Evolutionary conservation across 1,284 basidiomycete species (phyloP).

Genomic region (Heterobasidion parviporum): DNA sequence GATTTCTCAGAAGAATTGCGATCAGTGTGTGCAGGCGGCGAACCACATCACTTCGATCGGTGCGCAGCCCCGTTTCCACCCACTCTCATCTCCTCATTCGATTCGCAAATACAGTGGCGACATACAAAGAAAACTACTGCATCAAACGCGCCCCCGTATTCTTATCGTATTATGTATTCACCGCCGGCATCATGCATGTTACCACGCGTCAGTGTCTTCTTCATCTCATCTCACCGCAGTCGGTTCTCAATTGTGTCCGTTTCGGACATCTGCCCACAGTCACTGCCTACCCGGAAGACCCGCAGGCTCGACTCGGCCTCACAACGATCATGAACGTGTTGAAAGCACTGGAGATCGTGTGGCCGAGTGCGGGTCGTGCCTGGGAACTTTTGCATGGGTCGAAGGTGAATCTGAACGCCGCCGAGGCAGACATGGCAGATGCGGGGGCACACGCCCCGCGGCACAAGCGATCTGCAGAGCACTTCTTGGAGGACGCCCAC

Average conservation of each 20-base stretch:
- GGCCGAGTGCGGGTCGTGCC: constrained; percentile 72
- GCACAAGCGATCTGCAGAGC: constrained; percentile 25
- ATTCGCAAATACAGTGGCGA: constrained; percentile 23
- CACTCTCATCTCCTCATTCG: not conserved
- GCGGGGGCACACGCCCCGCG: constrained; percentile 19
- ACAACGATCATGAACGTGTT: constrained; percentile 63
- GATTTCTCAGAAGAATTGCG: constrained; percentile 57
- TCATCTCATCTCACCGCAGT: not conserved
- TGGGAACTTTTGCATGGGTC: constrained; percentile 65
- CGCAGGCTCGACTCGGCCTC: constrained; percentile 60
- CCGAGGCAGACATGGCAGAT: constrained; percentile 17
- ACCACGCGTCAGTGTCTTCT: constrained; percentile 40
- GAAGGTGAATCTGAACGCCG: constrained; percentile 33
- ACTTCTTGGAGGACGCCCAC: constrained; percentile 20
- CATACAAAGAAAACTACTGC: constrained; percentile 57
- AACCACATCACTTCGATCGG: constrained; percentile 70
- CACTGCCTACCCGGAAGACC: constrained; percentile 52
- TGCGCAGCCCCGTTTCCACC: not conserved
- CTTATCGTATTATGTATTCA: constrained; percentile 77
- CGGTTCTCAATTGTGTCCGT: constrained; percentile 13
- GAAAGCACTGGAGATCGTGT: constrained; percentile 60
- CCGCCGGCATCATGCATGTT: constrained; percentile 77
- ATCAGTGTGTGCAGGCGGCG: constrained; percentile 64
- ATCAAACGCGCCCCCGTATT: constrained; percentile 64
- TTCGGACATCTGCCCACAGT: constrained; percentile 29